These are phyloP conservation scores for Sungouiozyma intestinalis DNA, from an alignment of 805 yeast genomes.

Conservation along the genomic window DNA sequence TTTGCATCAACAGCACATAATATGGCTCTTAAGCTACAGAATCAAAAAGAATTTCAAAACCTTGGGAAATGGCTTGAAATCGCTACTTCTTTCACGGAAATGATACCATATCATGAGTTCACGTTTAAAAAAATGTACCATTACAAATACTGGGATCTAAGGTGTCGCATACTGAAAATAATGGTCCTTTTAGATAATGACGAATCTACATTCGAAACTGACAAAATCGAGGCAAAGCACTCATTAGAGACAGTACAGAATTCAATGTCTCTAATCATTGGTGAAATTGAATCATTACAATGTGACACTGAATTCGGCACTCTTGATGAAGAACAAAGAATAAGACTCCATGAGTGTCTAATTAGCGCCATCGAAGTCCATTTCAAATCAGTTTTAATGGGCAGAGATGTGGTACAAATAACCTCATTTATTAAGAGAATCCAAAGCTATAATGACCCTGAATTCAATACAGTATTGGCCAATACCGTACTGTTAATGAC, in stretches of 20 bases:
- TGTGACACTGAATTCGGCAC: slow-evolving; percentile 6
- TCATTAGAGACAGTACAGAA: background rate
- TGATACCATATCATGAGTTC: slow-evolving; percentile 14
- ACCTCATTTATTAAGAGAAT: slow-evolving; percentile 15
- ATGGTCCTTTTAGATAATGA: background rate
- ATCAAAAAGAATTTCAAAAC: slow-evolving; percentile 5
- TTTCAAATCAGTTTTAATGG: slow-evolving; percentile 18
- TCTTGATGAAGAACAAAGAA: slow-evolving; percentile 6
- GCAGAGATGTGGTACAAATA: slow-evolving; percentile 16
- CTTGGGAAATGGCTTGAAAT: slow-evolving; percentile 14
- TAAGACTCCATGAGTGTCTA: slow-evolving; percentile 13
- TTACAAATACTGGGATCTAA: slow-evolving; percentile 21
- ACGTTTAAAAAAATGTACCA: slow-evolving; percentile 14
- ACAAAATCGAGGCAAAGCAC: background rate
- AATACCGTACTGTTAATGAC: slow-evolving; percentile 9
- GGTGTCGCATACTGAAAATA: slow-evolving; percentile 8
- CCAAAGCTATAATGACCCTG: slow-evolving; percentile 5
- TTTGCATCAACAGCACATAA: slow-evolving; percentile 31
- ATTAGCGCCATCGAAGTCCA: slow-evolving; percentile 16
- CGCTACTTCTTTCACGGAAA: slow-evolving; percentile 11
- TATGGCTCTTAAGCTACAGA: slow-evolving; percentile 19
- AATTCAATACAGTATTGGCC: slow-evolving; percentile 19
- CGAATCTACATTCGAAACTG: background rate
- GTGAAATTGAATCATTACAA: slow-evolving; percentile 1
- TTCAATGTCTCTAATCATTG: background rate